A percentile compares a stretch with the other conserved stretches of the same genome.
Conservation (phyloP, 2,329 filamentous ascomycete species). For the Blumeria hordei region DNA sequence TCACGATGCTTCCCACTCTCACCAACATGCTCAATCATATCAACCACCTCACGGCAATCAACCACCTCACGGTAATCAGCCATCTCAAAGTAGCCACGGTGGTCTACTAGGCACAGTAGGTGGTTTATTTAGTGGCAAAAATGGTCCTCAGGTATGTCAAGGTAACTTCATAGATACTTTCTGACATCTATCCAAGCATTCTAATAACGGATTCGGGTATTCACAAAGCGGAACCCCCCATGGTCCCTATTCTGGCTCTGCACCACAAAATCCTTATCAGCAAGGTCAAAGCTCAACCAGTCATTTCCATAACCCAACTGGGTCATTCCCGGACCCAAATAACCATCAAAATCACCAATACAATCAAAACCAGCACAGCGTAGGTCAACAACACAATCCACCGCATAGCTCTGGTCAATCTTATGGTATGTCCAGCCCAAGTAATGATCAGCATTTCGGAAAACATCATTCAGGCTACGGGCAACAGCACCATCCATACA, state of each 20-base stretch:
- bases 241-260: constrained; percentile 33
- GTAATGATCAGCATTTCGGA: constrained; percentile 4
- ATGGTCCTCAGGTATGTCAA: constrained; percentile 3
- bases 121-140: constrained; percentile 11
- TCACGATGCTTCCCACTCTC: constrained; percentile 17
- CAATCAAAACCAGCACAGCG: background rate
- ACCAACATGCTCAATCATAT: background rate
- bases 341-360: background rate
- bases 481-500: constrained; percentile 4
- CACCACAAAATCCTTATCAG: constrained; percentile 38
- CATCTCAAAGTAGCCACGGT: background rate
- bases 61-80: no score
- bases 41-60: constrained; percentile 3
- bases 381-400: constrained; percentile 3
- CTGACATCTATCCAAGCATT: background rate
- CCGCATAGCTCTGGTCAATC: constrained; percentile 2
- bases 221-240: constrained; percentile 23
- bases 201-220: constrained; percentile 36
- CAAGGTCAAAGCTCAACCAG: background rate
- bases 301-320: background rate
- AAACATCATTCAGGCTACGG: background rate
- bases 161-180: background rate
- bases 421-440: constrained; percentile 4
- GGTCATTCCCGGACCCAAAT: background rate
- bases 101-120: constrained; percentile 1